These are phyloP conservation scores for Chaetomium sp. DNA, from an alignment of 2,329 filamentous ascomycete species.

Conservation along the genomic window DNA sequence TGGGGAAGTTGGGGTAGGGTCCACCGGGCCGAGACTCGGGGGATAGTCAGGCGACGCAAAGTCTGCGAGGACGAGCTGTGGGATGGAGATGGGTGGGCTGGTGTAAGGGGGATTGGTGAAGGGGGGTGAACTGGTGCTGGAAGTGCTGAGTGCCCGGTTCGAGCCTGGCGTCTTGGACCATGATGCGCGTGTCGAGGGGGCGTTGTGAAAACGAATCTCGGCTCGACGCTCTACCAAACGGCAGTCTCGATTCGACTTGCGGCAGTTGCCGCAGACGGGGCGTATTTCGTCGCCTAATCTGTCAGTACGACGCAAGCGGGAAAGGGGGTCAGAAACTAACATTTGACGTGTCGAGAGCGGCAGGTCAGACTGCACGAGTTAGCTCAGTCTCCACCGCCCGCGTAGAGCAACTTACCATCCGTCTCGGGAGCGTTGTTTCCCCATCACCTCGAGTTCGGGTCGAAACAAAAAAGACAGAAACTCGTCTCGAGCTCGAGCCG, in stretches of 20 bases:
- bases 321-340: not conserved
- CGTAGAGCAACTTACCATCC: not conserved
- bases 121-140: not conserved
- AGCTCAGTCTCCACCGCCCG: not conserved
- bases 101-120: too few species aligned
- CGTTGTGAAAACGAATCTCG: not conserved
- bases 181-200: not conserved
- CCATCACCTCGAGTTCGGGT: not conserved
- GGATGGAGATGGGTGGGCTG: too few species aligned
- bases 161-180: not conserved
- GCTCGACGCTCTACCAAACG: not conserved
- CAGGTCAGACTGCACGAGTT: not conserved
- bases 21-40: too few species aligned
- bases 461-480: not conserved
- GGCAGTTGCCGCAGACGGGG: not conserved
- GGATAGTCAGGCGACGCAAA: too few species aligned
- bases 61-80: too few species aligned
- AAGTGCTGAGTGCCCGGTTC: not conserved
- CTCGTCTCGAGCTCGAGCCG: constrained; percentile 2
- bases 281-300: not conserved
- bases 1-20: too few species aligned
- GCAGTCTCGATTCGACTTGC: not conserved
- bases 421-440: not conserved
- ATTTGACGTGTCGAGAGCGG: constrained; percentile 1
- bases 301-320: not conserved